Evolutionary conservation across 371 early-diverging fungal species (phyloP), one percentile per base, ranked within the genome.

Genomic region (Mucor velutinosus): DNA sequence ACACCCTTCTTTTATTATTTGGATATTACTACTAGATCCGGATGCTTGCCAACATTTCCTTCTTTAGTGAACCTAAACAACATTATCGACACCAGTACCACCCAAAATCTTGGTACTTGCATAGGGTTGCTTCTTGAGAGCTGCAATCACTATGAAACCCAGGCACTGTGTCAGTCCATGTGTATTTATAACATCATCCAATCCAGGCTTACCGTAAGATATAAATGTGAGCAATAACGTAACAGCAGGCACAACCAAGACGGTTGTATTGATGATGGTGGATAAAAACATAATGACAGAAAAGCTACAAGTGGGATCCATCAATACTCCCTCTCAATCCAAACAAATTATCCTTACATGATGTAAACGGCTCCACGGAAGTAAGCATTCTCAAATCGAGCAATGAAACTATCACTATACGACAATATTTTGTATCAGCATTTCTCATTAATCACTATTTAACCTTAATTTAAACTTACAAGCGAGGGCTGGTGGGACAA

Each of bases 401-500:
- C 69, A 41, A 80, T 73, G 53, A 80, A 82, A 8, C 57, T 61
- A 65, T 82, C 80, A 64, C 83, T 82, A 33, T 33, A 62, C 33
- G 14, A 60, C 3, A 8, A 30, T 25, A 49, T 37, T 37, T 37
- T 21, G 23, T 25, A 23, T 67, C 14, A 70, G 15, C 19, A 59
- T 19, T 47, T 37, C 55, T n/a, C 17, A 56, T 12, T n/a, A 4
- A 56, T 8, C 27, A 35, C 37, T 8, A 19, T 33, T 65, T 21
- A 51, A 51, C 27, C 21, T 12, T 51, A 5, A 29, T 62, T 41
- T 56, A 30, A n/a, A 57, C 72, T 78, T 75, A 82, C 82, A 82
- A 82, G 58, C 66, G 69, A 11, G 82, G 82, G 43, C 82, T 82
- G 23, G 82, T 82, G 27, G 80, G 82, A 62, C 82, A 82, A 57